Base-by-base conservation (phyloP, 2,329 filamentous ascomycete species). In the Sarocladiaceae sp. region DNA sequence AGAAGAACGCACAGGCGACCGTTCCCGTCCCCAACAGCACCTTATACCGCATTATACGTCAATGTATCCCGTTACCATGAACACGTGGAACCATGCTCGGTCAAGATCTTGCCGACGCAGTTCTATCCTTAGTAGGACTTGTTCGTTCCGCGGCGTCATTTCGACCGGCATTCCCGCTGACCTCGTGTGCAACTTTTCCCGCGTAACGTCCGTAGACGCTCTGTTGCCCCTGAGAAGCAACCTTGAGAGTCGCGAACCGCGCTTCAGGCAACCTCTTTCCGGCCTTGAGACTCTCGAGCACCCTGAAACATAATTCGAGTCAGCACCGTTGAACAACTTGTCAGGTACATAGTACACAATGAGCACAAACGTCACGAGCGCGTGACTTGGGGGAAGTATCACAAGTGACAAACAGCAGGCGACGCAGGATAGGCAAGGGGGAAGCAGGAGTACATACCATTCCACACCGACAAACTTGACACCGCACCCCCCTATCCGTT, bases 401-500 rank as follows among this genome's bases (percentile, higher is more conserved):
- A 33, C 13, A 52, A 39, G 12, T 15, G 18, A 28, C 36, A 48
- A 53, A 59, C 20, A 50, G 50, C 52, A 53, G 39, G 54, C n/a
- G n/a, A n/a, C n/a, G n/a, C n/a, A n/a, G 37, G 55, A 50, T 51
- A 51, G 44, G 49, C 53, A 28, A 51, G 53, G 33, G 39, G 28
- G n/a, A 28, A n/a, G 6, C 11, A 28, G 53, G 13, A 51, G 51
- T 53, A 72, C 75, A 61, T 64, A 87, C 90, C 91, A 97, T 60
- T 95, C 87, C 23, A 86, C 88, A 50, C 78, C 82, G 51, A 97
- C 87, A 66, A 87, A 93, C 70, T 86, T 92, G 50, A 96, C 77
- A 23, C 80, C 82, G 56, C 81, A 83, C 11, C 88, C 88, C 20
- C 86, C 77, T 3, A 83, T 73, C 52, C 79, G 78, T 23, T 73